Conservation (phyloP, 768 basidiomycete genomes). For the Sarcodon aspratus region DNA sequence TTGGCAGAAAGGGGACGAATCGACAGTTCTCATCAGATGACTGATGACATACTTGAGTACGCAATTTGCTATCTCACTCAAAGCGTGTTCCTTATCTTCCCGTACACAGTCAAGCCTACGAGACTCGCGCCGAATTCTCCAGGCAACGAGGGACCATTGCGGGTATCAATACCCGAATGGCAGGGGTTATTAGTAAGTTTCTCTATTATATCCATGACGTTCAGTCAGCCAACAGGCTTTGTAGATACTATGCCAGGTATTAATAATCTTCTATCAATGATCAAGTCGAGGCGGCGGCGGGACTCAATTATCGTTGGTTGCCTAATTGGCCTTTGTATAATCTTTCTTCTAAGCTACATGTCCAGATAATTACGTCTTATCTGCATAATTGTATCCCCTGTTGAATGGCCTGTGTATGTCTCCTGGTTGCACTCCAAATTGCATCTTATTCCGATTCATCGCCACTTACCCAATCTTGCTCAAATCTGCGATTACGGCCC, state of each 20-base stretch:
- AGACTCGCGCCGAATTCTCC: conserved; percentile 86
- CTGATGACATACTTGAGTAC: conserved; percentile 82
- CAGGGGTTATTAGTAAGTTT: conserved; percentile 65
- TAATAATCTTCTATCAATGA: conserved; percentile 84
- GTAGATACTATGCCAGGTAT: conserved; percentile 89
- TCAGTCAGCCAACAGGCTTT: neutral
- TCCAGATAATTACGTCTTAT: conserved; percentile 10
- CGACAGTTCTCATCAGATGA: conserved; percentile 91
- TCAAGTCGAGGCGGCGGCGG: conserved; percentile 79
- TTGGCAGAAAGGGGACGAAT: conserved; percentile 83
- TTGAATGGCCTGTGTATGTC: conserved; percentile 4
- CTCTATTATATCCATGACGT: neutral
- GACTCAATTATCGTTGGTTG: conserved; percentile 85
- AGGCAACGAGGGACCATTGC: conserved; percentile 68
- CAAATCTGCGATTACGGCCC: conserved; percentile 4
- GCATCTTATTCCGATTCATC: conserved; percentile 1
- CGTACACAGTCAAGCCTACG: conserved; percentile 80
- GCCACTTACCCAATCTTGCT: conserved; percentile 8
- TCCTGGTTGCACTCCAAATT: neutral
- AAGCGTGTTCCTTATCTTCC: conserved; percentile 1
- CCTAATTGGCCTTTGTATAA: conserved; percentile 76
- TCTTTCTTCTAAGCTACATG: conserved; percentile 46
- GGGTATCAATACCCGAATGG: conserved; percentile 78
- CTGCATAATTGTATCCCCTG: neutral
- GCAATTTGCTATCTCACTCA: conserved; percentile 14